Evolutionary conservation across 2,329 filamentous ascomycete species (phyloP).

Genomic region (Pseudocercospora pini-densiflorae): DNA sequence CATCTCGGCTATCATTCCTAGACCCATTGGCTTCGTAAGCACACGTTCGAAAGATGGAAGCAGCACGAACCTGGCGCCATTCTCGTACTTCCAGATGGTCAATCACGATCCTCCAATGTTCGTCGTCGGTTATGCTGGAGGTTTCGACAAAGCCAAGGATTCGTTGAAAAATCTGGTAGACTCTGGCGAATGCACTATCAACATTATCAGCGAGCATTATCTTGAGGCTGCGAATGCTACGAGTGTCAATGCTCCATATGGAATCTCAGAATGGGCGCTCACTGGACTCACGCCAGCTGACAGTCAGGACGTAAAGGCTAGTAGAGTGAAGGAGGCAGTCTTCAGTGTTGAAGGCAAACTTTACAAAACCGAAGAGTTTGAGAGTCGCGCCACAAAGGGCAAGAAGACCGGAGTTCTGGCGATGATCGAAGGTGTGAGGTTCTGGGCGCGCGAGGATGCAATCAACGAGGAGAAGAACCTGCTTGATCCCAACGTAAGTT

Average conservation of each 20-base stretch:
- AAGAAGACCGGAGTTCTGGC: slow-evolving; percentile 76
- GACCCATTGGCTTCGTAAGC: slow-evolving; percentile 73
- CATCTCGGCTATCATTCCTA: slow-evolving; percentile 80
- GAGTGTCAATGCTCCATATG: slow-evolving; percentile 76
- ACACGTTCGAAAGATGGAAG: slow-evolving; percentile 65
- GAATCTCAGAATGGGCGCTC: slow-evolving; percentile 77
- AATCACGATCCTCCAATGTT: slow-evolving; percentile 88
- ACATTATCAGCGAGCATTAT: slow-evolving; percentile 83
- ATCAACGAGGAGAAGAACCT: slow-evolving; percentile 76
- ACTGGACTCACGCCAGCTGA: slow-evolving; percentile 73
- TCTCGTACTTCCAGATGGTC: slow-evolving; percentile 83
- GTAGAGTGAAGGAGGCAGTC: slow-evolving; percentile 79
- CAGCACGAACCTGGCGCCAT: slow-evolving; percentile 79
- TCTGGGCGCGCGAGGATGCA: slow-evolving; percentile 90
- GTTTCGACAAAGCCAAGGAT: slow-evolving; percentile 71
- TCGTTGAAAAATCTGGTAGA: slow-evolving; percentile 74
- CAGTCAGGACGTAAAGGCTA: slow-evolving; percentile 68
- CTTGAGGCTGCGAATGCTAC: slow-evolving; percentile 87
- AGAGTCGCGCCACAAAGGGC: slow-evolving; percentile 70
- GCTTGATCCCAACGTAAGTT: slow-evolving; percentile 69
- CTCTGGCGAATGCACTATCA: slow-evolving; percentile 74
- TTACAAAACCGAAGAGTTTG: slow-evolving; percentile 75
- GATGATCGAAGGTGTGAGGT: slow-evolving; percentile 80
- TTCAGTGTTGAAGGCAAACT: slow-evolving; percentile 83
- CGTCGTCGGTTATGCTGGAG: slow-evolving; percentile 64